Percentiles rank a stretch among this genome's conserved stretches.
phyloP scores from a whole-genome alignment of 2,329 filamentous ascomycete species.

The Cyphellophora attinorum region DNA sequence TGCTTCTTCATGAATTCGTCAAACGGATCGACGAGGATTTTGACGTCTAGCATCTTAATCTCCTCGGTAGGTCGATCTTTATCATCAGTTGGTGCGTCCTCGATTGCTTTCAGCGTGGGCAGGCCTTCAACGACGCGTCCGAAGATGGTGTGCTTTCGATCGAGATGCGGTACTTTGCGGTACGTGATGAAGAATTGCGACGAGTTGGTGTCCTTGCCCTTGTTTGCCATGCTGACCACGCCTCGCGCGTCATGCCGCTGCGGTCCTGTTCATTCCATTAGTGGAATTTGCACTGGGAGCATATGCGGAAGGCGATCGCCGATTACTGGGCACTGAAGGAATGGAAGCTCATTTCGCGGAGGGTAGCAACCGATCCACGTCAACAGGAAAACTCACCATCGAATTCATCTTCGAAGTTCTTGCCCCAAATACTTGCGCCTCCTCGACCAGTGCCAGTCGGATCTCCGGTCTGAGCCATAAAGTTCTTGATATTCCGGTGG shows the following conservation, averaged over 20 bases:
- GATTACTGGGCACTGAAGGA: no score
- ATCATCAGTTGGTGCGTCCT: slow-evolving; percentile 66
- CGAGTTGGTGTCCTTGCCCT: slow-evolving; percentile 95
- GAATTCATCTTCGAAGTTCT: slow-evolving; percentile 88
- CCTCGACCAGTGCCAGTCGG: slow-evolving; percentile 85
- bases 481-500: slow-evolving; percentile 87
- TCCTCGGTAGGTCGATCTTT: slow-evolving; percentile 66
- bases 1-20: slow-evolving; percentile 80
- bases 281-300: no score
- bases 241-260: slow-evolving; percentile 74
- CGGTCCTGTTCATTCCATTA: no score
- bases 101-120: slow-evolving; percentile 64
- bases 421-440: slow-evolving; percentile 86
- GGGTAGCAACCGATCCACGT: no score
- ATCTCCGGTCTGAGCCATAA: slow-evolving; percentile 97
- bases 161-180: slow-evolving; percentile 71
- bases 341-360: no score
- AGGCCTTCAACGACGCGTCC: slow-evolving; percentile 71
- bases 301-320: no score
- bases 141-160: slow-evolving; percentile 96
- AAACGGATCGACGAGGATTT: slow-evolving; percentile 88
- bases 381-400: no score
- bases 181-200: slow-evolving; percentile 95
- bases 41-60: slow-evolving; percentile 70
- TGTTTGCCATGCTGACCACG: slow-evolving; percentile 90